A percentile compares a stretch with the other conserved stretches of the same genome.
These are phyloP conservation scores for Neurospora crassa DNA, from an alignment of 2,329 filamentous ascomycete species.

Conservation along the genomic window DNA sequence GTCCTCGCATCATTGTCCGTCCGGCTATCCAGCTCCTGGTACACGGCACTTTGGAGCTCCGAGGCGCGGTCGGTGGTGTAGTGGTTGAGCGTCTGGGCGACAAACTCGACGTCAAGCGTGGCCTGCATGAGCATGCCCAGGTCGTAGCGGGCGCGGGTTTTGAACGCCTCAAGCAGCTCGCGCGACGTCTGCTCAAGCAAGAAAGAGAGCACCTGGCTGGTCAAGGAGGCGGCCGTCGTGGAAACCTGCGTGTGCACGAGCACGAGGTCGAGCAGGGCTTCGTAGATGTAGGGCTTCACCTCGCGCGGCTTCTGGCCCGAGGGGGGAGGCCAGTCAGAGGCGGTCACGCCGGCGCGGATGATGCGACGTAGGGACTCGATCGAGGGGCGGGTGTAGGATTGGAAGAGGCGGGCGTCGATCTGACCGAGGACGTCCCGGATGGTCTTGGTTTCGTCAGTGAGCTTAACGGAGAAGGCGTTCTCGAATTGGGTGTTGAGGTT, in stretches of 20 bases:
- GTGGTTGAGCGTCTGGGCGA: conserved; percentile 83
- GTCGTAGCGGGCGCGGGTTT: conserved; percentile 55
- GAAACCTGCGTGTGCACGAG: conserved; percentile 86
- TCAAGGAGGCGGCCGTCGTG: conserved; percentile 67
- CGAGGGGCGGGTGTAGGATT: conserved; percentile 77
- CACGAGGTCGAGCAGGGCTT: conserved; percentile 73
- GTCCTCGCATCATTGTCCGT: conserved; percentile 81
- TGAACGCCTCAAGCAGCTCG: conserved; percentile 75
- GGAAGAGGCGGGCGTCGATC: conserved; percentile 85
- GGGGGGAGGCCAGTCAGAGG: conserved; percentile 60
- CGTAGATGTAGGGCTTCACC: conserved; percentile 83
- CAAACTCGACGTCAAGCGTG: conserved; percentile 92
- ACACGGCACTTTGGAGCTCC: conserved; percentile 80
- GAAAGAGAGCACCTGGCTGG: conserved; percentile 72
- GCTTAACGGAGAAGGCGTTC: conserved; percentile 83
- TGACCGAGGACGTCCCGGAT: conserved; percentile 84
- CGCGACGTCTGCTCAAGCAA: conserved; percentile 73
- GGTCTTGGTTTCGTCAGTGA: conserved; percentile 87
- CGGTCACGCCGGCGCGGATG: conserved; percentile 63
- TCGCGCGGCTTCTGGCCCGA: conserved; percentile 52
- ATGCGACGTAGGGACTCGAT: conserved; percentile 58
- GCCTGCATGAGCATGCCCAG: conserved; percentile 89
- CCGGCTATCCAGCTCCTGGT: conserved; percentile 78
- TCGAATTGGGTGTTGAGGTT: conserved; percentile 89
- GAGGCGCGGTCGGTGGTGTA: conserved; percentile 79